These are phyloP conservation scores for Thamnidium elegans DNA, from an alignment of 192 early-diverging fungal genomes.

Conservation along the genomic window DNA sequence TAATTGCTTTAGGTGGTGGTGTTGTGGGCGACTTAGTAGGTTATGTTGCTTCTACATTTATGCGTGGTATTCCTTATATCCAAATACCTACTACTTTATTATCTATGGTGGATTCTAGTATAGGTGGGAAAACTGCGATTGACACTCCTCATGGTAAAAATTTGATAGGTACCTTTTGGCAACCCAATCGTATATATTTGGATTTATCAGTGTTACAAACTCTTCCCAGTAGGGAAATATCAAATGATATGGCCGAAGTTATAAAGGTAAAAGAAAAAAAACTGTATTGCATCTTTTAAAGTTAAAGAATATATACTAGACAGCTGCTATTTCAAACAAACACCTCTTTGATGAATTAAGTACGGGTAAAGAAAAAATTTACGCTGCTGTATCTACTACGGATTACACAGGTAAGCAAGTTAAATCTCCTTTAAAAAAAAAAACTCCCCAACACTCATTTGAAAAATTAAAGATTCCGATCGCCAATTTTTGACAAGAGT, in stretches of 20 bases:
- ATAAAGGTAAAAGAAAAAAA: slow-evolving; percentile 79
- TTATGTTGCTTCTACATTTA: slow-evolving; percentile 94
- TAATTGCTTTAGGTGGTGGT: slow-evolving; percentile 92
- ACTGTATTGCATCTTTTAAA: slow-evolving; percentile 56
- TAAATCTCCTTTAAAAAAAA: slow-evolving; percentile 26
- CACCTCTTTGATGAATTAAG: slow-evolving; percentile 86
- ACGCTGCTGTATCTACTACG: slow-evolving; percentile 56
- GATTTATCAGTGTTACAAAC: slow-evolving; percentile 82
- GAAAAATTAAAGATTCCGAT: not conserved
- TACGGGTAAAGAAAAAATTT: slow-evolving; percentile 71
- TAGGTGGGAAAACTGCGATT: slow-evolving; percentile 95
- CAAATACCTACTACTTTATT: slow-evolving; percentile 94
- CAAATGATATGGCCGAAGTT: slow-evolving; percentile 94
- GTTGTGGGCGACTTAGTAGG: slow-evolving; percentile 94
- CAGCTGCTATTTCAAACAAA: slow-evolving; percentile 85
- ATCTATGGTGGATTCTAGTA: slow-evolving; percentile 96
- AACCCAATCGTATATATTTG: slow-evolving; percentile 88
- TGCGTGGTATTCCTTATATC: slow-evolving; percentile 90
- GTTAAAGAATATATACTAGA: slow-evolving; percentile 49
- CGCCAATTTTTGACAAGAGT: slow-evolving; percentile 63
- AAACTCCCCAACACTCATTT: not conserved
- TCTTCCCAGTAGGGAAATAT: slow-evolving; percentile 86
- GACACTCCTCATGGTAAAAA: slow-evolving; percentile 95
- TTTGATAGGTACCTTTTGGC: slow-evolving; percentile 95
- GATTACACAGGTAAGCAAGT: slow-evolving; percentile 19